Conservation (phyloP, 1,139 yeast genomes). For the Pneumocystis carinii region DNA sequence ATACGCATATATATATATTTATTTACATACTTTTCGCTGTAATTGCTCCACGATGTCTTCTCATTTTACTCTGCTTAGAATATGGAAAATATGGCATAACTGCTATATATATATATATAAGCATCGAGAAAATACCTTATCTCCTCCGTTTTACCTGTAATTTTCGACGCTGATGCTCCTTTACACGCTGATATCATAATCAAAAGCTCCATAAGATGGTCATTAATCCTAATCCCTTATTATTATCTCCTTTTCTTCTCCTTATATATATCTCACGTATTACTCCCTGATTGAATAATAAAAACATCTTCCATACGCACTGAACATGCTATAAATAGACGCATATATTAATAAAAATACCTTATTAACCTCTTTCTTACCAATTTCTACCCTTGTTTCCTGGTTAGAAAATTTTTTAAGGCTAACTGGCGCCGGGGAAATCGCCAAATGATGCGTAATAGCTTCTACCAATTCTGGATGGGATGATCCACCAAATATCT, state of each 20-base stretch:
- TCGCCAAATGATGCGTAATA: slow-evolving; percentile 82
- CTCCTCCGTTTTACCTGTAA: slow-evolving; percentile 32
- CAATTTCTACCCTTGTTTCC: slow-evolving; percentile 91
- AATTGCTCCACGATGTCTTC: slow-evolving; percentile 95
- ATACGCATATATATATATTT: neutral
- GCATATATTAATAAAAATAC: neutral
- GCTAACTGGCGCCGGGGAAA: slow-evolving; percentile 89
- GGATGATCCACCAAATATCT: slow-evolving; percentile 88
- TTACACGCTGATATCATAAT: slow-evolving; percentile 88
- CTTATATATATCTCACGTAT: slow-evolving; percentile 24
- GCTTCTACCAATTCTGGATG: slow-evolving; percentile 86
- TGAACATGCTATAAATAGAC: neutral
- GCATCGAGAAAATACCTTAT: neutral
- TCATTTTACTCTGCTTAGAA: slow-evolving; percentile 95
- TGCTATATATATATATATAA: slow-evolving; percentile 28
- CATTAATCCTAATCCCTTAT: slow-evolving; percentile 52
- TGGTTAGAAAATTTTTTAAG: slow-evolving; percentile 88
- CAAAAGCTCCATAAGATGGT: slow-evolving; percentile 89
- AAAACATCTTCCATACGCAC: slow-evolving; percentile 95
- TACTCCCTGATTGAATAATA: slow-evolving; percentile 71
- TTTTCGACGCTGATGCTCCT: slow-evolving; percentile 93
- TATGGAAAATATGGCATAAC: slow-evolving; percentile 96
- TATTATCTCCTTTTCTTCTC: neutral
- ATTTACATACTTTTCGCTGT: slow-evolving; percentile 51
- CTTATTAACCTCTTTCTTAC: slow-evolving; percentile 37